Base-by-base conservation (phyloP, 2,329 filamentous ascomycete genomes). In the Exophiala bonariae region DNA sequence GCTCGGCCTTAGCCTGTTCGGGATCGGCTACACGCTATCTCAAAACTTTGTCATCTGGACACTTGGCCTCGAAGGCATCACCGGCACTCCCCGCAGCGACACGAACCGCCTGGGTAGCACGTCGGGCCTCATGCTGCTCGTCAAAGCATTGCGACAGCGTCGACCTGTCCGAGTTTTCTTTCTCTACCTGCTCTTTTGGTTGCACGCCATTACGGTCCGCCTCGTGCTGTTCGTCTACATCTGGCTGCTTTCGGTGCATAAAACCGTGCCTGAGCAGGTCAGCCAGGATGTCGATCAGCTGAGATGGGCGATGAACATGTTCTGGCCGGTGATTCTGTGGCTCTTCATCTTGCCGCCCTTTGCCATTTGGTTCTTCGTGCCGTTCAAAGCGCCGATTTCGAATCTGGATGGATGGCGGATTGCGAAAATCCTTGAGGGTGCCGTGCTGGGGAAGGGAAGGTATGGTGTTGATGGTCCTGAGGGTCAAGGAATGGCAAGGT, bases 11-110 rank as follows among this genome's bases (percentile, higher is more conserved):
- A 34, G 6, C 32, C 5, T 14, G 6, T 34, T 34, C 32, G 32
- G 6, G 6, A 34, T n/a, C 32, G 32, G 32, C 6, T 34, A 34
- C 14, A 34, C 32, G 17, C 17, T 34, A n/a, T 34, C 32, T 7
- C 32, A 34, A n/a, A 34, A 34, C 17, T 34, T 34, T 34, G 32
- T 34, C 32, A 34, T 34, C 17, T 34, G 32, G 32, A 34, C 32
- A 34, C 32, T 34, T 6, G 32, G 32, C 13, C 32, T 34, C 6
- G 32, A 34, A 18, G 32, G 32, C 13, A 34, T 34, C 32, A 34
- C 32, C 6, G 13, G 13, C 13, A 14, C 32, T 14, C 32, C 32
- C 6, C 32, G 32, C 13, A 34, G 32, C 17, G 32, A 34, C 32
- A 34, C 32, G 17, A 34, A 34, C 32, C 5, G 32, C 13, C 32